These are phyloP conservation scores for Cyclotella choctawhatcheeana DNA, from an alignment of 108 stramenopile species.

Conservation along the genomic window DNA sequence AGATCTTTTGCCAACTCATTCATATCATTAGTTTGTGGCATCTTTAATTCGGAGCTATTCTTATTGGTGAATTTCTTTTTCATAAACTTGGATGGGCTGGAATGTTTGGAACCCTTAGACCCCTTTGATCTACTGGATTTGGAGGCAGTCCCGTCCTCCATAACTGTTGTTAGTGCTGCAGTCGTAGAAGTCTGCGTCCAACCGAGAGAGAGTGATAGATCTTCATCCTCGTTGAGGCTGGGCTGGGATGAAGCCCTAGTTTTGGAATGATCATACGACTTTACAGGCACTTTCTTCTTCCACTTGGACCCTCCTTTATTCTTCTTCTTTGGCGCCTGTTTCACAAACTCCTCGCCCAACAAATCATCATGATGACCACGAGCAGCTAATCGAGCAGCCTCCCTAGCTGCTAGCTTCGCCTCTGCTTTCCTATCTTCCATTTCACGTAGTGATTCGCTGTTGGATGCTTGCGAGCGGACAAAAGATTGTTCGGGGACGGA, in stretches of 20 bases:
- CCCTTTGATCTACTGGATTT: background rate
- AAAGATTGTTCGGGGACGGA: background rate
- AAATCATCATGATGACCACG: background rate
- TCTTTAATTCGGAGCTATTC: background rate
- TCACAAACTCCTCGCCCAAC: background rate
- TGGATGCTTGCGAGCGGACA: background rate
- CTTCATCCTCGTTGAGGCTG: background rate
- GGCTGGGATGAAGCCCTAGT: background rate
- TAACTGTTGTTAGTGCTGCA: background rate
- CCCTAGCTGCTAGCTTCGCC: slow-evolving; percentile 17
- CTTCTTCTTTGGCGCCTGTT: background rate
- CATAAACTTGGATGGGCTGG: background rate
- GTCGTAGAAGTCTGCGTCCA: slow-evolving; percentile 7
- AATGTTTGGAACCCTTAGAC: no score
- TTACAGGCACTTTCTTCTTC: background rate
- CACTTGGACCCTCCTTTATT: background rate
- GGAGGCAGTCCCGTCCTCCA: background rate
- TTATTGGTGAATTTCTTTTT: background rate
- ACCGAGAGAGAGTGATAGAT: background rate
- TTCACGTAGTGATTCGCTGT: slow-evolving; percentile 1
- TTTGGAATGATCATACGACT: background rate
- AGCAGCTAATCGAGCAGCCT: slow-evolving; percentile 16
- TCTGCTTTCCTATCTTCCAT: background rate
- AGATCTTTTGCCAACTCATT: slow-evolving; percentile 2
- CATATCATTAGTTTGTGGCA: background rate